phyloP scores from a whole-genome alignment of 1,284 basidiomycete species.

The Cutaneotrichosporon cutaneum region DNA sequence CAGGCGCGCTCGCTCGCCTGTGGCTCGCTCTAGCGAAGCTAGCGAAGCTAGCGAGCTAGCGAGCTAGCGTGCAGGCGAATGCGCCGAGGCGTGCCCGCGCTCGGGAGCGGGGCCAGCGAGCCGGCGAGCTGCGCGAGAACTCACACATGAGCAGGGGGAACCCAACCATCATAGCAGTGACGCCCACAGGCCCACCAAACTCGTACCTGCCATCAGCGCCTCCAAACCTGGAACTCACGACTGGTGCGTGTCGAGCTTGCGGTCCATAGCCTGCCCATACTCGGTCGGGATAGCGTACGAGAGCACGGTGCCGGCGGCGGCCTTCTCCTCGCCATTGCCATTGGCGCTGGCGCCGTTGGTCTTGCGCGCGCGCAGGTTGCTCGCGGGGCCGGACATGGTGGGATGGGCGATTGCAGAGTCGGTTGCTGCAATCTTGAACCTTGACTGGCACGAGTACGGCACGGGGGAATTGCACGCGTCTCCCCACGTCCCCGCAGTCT shows the following conservation, averaged over 20 bases:
- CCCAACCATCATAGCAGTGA: constrained; percentile 87
- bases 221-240: constrained; percentile 56
- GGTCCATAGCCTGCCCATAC: constrained; percentile 67
- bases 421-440: too few relatives aligned
- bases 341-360: constrained; percentile 17
- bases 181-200: constrained; percentile 92
- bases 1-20: too few relatives aligned
- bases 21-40: too few relatives aligned
- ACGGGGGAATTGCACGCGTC: too few relatives aligned
- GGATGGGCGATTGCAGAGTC: not conserved
- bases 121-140: constrained; percentile 18
- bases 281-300: constrained; percentile 55
- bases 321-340: constrained; percentile 11
- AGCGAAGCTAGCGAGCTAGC: too few relatives aligned
- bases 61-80: too few relatives aligned
- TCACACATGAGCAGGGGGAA: constrained; percentile 66
- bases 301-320: constrained; percentile 25
- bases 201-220: constrained; percentile 67
- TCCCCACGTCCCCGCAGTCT: too few relatives aligned
- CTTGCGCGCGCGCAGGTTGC: constrained; percentile 34
- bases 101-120: not conserved
- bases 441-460: too few relatives aligned
- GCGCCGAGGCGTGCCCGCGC: not conserved
- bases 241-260: constrained; percentile 71
- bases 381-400: constrained; percentile 19